Percentiles rank a stretch among this genome's conserved stretches.
phyloP scores from a whole-genome alignment of 768 basidiomycete genomes.

The Hebeloma cylindrosporum region DNA sequence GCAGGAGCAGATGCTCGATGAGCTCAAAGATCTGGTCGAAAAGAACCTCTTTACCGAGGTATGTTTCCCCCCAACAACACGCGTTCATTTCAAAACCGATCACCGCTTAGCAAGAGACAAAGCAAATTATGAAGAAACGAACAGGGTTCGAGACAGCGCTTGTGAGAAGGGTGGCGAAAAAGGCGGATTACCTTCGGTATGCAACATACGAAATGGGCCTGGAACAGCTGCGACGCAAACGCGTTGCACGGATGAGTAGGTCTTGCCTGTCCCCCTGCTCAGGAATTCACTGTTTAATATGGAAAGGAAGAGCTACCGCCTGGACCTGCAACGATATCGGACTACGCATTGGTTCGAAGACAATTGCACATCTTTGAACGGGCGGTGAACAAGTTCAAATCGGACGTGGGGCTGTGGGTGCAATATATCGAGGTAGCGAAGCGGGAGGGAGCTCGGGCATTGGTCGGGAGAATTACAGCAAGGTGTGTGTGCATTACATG shows the following conservation, averaged over 20 bases:
- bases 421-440: conserved; percentile 87
- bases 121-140: conserved; percentile 81
- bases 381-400: conserved; percentile 84
- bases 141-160: conserved; percentile 83
- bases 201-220: conserved; percentile 89
- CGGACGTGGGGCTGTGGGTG: conserved; percentile 84
- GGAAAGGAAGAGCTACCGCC: conserved; percentile 37
- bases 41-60: conserved; percentile 84
- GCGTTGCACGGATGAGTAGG: conserved; percentile 71
- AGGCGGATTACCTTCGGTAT: conserved; percentile 88
- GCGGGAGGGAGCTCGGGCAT: conserved; percentile 71
- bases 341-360: conserved; percentile 80
- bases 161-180: conserved; percentile 80
- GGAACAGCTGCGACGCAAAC: conserved; percentile 76
- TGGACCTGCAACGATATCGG: conserved; percentile 66
- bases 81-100: conserved; percentile 8
- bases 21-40: conserved; percentile 89
- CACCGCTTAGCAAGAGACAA: conserved; percentile 68
- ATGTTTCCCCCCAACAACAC: conserved; percentile 23
- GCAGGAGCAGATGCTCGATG: conserved; percentile 94
- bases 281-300: conserved; percentile 1
- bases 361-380: conserved; percentile 92
- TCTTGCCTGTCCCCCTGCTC: conserved; percentile 1
- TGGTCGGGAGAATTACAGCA: conserved; percentile 81
- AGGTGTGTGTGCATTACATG: conserved; percentile 46